These are phyloP conservation scores for Phyllosticta citrichinensis DNA, from an alignment of 2,329 filamentous ascomycete species.

Conservation along the genomic window DNA sequence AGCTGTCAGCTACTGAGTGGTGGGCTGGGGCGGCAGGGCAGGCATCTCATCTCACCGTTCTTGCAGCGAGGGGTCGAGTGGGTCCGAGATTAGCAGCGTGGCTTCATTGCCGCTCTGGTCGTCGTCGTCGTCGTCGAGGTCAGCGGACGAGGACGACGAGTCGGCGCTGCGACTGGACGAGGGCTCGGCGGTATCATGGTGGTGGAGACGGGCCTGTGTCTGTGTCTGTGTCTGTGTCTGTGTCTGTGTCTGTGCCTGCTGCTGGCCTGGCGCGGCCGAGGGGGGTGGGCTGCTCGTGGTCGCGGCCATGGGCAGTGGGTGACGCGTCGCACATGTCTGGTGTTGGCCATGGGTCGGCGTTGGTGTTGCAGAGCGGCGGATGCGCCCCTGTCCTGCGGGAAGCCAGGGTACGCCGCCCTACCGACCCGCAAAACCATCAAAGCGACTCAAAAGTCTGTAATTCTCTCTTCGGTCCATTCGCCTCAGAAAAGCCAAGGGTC, in stretches of 20 bases:
- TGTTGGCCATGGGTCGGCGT: neutral
- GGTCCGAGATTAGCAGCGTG: constrained; percentile 45
- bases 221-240: too few species aligned
- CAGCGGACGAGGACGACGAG: constrained; percentile 22
- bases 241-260: too few species aligned
- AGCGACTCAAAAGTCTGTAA: neutral
- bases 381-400: neutral
- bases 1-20: constrained; percentile 7
- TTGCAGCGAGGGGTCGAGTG: constrained; percentile 31
- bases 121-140: constrained; percentile 21
- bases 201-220: neutral
- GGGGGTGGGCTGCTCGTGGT: neutral
- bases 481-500: too few species aligned
- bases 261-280: neutral
- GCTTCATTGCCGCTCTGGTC: constrained; percentile 42
- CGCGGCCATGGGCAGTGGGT: neutral
- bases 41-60: neutral
- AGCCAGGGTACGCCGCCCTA: neutral
- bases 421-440: neutral
- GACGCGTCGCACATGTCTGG: neutral
- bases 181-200: constrained; percentile 28
- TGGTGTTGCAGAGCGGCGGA: neutral
- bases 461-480: too few species aligned
- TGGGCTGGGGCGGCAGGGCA: too few species aligned
- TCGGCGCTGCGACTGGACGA: constrained; percentile 33